phyloP scores from a whole-genome alignment of 2,329 filamentous ascomycete genomes.

The Juglanconis oblonga region DNA sequence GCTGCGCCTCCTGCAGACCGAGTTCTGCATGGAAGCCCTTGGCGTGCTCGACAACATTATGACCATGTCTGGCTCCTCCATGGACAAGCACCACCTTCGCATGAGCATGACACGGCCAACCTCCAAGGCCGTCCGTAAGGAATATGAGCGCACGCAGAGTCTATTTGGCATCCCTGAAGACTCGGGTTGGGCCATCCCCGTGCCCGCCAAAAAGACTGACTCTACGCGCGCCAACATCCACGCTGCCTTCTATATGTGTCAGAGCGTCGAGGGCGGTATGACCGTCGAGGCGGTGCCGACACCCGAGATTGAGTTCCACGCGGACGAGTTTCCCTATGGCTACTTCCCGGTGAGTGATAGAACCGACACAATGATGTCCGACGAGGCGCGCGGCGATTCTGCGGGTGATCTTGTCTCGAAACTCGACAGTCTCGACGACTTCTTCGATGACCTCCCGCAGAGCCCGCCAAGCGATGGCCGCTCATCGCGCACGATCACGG shows the following conservation, averaged over 20 bases:
- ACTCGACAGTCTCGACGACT: conserved; percentile 76
- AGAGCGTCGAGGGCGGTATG: conserved; percentile 57
- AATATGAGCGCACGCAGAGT: conserved; percentile 91
- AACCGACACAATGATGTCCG: conserved; percentile 89
- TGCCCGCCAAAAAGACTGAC: conserved; percentile 85
- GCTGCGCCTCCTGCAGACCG: conserved; percentile 83
- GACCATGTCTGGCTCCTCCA: conserved; percentile 85
- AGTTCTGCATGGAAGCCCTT: conserved; percentile 88
- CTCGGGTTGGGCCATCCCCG: conserved; percentile 92
- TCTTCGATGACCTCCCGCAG: conserved; percentile 68
- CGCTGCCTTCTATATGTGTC: conserved; percentile 92
- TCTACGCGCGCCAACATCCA: conserved; percentile 89
- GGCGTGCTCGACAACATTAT: conserved; percentile 93
- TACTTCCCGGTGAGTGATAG: conserved; percentile 72
- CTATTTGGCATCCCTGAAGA: conserved; percentile 95
- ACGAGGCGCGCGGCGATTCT: conserved; percentile 69
- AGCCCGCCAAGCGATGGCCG: conserved; percentile 60
- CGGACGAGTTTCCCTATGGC: conserved; percentile 80
- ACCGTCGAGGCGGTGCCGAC: conserved; percentile 63
- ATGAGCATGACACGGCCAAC: conserved; percentile 97
- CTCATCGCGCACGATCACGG: conserved; percentile 61
- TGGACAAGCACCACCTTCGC: conserved; percentile 89
- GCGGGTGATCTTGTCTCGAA: conserved; percentile 82
- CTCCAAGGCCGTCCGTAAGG: conserved; percentile 81
- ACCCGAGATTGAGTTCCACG: conserved; percentile 87